Evolutionary conservation across 306 rosid genomes (phyloP).

Genomic region (Lithocarpus polystachyus): DNA sequence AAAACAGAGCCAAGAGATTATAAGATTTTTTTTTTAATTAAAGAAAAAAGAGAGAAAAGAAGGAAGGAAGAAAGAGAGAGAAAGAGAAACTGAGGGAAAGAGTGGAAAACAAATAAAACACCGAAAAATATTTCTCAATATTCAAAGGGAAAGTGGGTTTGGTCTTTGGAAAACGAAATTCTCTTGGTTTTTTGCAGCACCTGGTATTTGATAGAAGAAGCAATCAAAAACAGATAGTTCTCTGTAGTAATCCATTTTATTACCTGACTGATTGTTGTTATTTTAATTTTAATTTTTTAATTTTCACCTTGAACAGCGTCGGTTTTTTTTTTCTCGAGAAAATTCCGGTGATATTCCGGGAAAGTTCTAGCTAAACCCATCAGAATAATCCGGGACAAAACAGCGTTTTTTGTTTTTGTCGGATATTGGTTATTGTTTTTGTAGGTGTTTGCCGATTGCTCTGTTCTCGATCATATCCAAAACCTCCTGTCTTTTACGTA

Average conservation of each 20-base stretch:
- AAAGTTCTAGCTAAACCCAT: constrained; percentile 14
- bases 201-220: constrained; percentile 24
- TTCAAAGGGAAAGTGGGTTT: constrained; percentile 17
- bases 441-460: background rate
- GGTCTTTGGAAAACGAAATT: background rate
- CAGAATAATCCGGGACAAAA: constrained; percentile 8
- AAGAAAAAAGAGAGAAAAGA: background rate
- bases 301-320: background rate
- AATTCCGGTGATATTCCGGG: constrained; percentile 13
- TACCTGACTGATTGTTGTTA: background rate
- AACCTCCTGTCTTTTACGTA: background rate
- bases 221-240: background rate
- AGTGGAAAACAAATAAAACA: background rate
- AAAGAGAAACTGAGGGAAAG: background rate
- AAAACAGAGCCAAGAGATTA: constrained; percentile 29
- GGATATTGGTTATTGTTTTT: background rate
- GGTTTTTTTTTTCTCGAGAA: background rate
- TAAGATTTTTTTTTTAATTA: background rate
- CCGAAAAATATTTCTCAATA: background rate
- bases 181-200: constrained; percentile 18
- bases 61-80: background rate
- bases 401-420: constrained; percentile 15
- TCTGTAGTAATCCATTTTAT: background rate
- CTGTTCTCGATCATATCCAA: background rate
- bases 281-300: background rate